Evolutionary conservation across 2,329 filamentous ascomycete species (phyloP), one percentile per base, ranked within the genome.

Genomic region (Curvularia sp.): DNA sequence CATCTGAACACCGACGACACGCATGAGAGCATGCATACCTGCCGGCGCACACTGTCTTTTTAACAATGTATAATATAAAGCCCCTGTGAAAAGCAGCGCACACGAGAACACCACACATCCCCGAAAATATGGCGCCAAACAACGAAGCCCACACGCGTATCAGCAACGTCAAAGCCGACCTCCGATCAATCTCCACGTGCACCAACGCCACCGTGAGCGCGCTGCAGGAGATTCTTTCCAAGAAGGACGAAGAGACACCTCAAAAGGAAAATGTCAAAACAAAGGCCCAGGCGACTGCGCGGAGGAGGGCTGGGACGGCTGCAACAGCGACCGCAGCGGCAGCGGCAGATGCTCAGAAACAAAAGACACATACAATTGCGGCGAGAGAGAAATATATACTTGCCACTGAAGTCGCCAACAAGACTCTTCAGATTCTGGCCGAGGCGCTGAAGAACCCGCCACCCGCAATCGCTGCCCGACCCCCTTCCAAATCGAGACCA

Each of bases 331-430:
- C 33, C 13, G 33, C 33, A 12, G 33, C 33, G 26, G 65, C 71
- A 59, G 57, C 64, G 2, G 63, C 75, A 61, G 64, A 81, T 33
- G 74, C 73, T 44, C 74, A 75, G 33, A 78, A 79, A 50, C 77
- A 78, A 47, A 56, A 64, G 4, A n/a, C 66, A 1, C 53, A 53
- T 12, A 47, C 57, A n/a, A 74, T 89, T 30, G 78, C 83, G 4
- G 72, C 81, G 5, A 86, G 84, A 66, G 89, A 92, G 57, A 86
- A 84, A 73, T 87, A 87, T 50, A 81, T 85, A 44, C 78, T 93
- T 35, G 90, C 90, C 12, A 92, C 90, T 0, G 86, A 92, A 61
- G 82, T 92, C 35, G 86, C 92, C 68, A 94, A 93, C 72, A 80
- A 82, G 6, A 83, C 88, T 1, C 81, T 93, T 39, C 92, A 90